Evolutionary conservation across 345 rosid genomes (phyloP).

Genomic region (Salix dunnii): DNA sequence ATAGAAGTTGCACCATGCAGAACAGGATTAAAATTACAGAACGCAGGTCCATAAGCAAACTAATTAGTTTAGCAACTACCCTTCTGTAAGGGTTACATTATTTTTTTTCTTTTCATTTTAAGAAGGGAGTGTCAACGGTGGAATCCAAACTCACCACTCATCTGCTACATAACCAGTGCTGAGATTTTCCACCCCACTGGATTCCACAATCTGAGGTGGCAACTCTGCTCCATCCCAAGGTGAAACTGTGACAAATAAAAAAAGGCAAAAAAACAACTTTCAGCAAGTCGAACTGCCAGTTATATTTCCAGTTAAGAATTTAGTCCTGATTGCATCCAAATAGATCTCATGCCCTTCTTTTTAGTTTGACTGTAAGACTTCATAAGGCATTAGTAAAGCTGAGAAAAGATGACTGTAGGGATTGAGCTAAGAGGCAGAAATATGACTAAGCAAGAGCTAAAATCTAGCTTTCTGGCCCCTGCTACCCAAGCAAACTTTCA

Average conservation of each 20-base stretch:
- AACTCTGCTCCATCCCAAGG: slow-evolving; percentile 63
- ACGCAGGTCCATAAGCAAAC: background rate
- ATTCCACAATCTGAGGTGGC: slow-evolving; percentile 27
- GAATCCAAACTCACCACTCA: slow-evolving; percentile 66
- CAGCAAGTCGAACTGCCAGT: background rate
- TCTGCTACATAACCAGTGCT: slow-evolving; percentile 69
- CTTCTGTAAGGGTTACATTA: background rate
- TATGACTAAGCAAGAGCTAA: background rate
- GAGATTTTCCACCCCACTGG: slow-evolving; percentile 25
- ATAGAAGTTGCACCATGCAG: background rate
- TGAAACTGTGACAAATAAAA: slow-evolving; percentile 52
- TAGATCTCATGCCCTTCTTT: background rate
- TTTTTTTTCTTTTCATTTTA: background rate
- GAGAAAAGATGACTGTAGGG: background rate
- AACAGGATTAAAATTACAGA: background rate
- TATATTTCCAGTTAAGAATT: background rate
- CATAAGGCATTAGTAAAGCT: background rate
- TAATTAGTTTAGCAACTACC: background rate
- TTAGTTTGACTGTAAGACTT: background rate
- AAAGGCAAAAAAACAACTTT: slow-evolving; percentile 3
- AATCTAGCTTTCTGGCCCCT: background rate
- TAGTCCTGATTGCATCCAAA: background rate
- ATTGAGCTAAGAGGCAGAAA: background rate
- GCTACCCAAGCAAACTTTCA: background rate
- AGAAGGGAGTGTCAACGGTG: background rate